These are phyloP conservation scores for Neonothopanus nambi DNA, from an alignment of 1,284 basidiomycete species.

Conservation along the genomic window DNA sequence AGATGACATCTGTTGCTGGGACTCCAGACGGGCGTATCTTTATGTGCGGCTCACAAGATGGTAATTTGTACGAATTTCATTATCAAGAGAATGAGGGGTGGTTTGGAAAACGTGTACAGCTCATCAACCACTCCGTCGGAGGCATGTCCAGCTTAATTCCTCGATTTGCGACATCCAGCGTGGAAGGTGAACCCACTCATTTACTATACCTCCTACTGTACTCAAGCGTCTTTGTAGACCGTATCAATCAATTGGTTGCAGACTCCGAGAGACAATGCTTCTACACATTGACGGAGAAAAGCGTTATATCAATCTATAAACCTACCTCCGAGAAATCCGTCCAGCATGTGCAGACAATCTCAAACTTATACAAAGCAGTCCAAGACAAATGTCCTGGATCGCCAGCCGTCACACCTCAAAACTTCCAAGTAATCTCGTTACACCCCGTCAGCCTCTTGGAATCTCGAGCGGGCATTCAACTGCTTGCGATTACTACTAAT, in stretches of 20 bases:
- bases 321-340: conserved; percentile 61
- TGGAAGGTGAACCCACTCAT: conserved; percentile 52
- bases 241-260: conserved; percentile 64
- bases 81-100: conserved; percentile 92
- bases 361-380: conserved; percentile 67
- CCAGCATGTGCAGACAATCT: conserved; percentile 66
- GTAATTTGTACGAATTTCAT: conserved; percentile 89
- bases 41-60: conserved; percentile 85
- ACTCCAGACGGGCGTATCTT: conserved; percentile 88
- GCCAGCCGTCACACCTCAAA: conserved; percentile 65
- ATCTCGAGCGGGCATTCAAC: conserved; percentile 66
- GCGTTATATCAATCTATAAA: conserved; percentile 69
- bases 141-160: conserved; percentile 76
- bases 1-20: conserved; percentile 83
- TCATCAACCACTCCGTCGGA: conserved; percentile 80
- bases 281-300: conserved; percentile 73
- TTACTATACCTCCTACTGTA: conserved; percentile 13
- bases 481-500: conserved; percentile 80
- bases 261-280: conserved; percentile 69
- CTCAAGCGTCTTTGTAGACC: conserved; percentile 45
- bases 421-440: conserved; percentile 64
- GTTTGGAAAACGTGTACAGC: conserved; percentile 85
- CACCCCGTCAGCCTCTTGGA: conserved; percentile 65
- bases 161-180: conserved; percentile 55
- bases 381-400: conserved; percentile 78